Evolutionary conservation across 768 basidiomycete species (phyloP).

Genomic region (Tylopilus cervinicoccineus): DNA sequence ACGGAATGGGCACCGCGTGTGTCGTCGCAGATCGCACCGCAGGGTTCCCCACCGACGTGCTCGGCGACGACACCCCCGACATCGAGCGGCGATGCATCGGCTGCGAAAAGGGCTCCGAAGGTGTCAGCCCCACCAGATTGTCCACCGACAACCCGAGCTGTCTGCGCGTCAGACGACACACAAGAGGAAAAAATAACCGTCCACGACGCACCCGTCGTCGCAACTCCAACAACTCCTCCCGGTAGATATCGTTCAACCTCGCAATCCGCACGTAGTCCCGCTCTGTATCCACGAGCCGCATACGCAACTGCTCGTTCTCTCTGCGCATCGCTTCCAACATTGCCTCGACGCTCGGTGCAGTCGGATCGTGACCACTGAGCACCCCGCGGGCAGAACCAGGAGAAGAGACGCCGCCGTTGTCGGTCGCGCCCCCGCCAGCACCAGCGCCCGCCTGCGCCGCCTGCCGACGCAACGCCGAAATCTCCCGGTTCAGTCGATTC

Average conservation of each 20-base stretch:
- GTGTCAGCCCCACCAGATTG: slow-evolving; percentile 67
- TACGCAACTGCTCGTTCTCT: slow-evolving; percentile 76
- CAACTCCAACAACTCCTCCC: slow-evolving; percentile 80
- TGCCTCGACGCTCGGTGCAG: slow-evolving; percentile 43
- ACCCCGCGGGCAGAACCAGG: neutral
- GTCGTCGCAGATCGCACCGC: slow-evolving; percentile 28
- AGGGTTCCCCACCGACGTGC: slow-evolving; percentile 22
- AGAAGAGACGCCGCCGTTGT: neutral
- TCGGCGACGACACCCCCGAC: slow-evolving; percentile 33
- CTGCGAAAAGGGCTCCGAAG: slow-evolving; percentile 66
- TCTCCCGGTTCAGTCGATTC: slow-evolving; percentile 67
- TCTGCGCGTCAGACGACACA: neutral
- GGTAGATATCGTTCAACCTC: slow-evolving; percentile 76
- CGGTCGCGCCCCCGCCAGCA: slow-evolving; percentile 9
- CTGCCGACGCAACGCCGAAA: slow-evolving; percentile 55
- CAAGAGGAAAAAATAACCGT: neutral
- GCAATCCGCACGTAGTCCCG: slow-evolving; percentile 71
- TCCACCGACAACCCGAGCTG: slow-evolving; percentile 46
- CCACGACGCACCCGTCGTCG: slow-evolving; percentile 57
- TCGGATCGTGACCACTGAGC: slow-evolving; percentile 26
- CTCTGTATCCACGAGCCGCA: slow-evolving; percentile 67
- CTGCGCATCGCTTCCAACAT: slow-evolving; percentile 73
- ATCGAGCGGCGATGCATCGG: slow-evolving; percentile 58
- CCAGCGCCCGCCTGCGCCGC: slow-evolving; percentile 24
- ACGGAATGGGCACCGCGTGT: slow-evolving; percentile 68